Conservation (phyloP, 108 stramenopile species). For the Conticribra guillardii region DNA sequence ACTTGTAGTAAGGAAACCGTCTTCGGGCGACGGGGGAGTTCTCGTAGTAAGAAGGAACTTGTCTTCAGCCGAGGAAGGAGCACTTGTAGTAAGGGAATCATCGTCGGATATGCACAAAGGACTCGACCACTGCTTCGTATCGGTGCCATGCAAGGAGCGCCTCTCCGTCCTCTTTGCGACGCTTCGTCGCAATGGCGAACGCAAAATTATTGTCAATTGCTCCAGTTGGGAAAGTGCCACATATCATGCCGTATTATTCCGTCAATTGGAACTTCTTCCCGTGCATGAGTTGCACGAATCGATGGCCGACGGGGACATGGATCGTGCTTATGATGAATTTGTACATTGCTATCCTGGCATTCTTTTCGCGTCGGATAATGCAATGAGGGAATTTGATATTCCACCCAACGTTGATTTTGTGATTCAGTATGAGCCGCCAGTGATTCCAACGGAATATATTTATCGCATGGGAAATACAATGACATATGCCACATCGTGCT, state of each 20-base stretch:
- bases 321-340: constrained; percentile 9
- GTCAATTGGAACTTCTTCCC: constrained; percentile 23
- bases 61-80: neutral
- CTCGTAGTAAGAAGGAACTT: too few species aligned
- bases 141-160: constrained; percentile 18
- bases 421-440: constrained; percentile 28
- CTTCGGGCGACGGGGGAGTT: too few species aligned
- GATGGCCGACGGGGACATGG: constrained; percentile 2
- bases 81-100: neutral
- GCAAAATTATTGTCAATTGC: constrained; percentile 23
- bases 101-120: constrained; percentile 1
- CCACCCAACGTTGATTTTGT: constrained; percentile 32
- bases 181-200: constrained; percentile 24
- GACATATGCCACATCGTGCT: constrained; percentile 13
- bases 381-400: constrained; percentile 26
- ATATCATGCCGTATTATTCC: constrained; percentile 21
- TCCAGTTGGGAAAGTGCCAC: constrained; percentile 21
- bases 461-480: constrained; percentile 10
- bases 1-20: too few species aligned
- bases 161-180: constrained; percentile 38
- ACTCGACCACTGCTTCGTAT: constrained; percentile 34
- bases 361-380: constrained; percentile 25
- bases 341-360: constrained; percentile 17
- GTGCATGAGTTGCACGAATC: constrained; percentile 24
- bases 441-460: constrained; percentile 28